Percentiles rank a stretch among this genome's conserved stretches.
Conservation (phyloP, 805 yeast genomes). For the Kazachstania bromeliacearum region DNA sequence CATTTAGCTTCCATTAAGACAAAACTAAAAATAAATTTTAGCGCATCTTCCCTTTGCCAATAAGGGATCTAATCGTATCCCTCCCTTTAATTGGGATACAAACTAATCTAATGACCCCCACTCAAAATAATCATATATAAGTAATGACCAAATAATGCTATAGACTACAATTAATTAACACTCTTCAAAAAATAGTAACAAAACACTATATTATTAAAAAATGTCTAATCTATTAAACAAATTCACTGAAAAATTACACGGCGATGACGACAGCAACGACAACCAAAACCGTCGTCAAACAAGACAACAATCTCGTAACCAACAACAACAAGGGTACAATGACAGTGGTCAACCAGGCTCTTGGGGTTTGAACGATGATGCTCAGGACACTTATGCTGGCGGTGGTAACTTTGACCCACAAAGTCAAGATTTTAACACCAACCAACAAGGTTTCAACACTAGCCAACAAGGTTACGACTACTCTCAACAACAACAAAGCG, state of each 20-base stretch:
- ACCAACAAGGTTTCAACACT: conserved; percentile 1
- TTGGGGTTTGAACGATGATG: conserved; percentile 10
- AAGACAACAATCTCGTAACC: conserved; percentile 6
- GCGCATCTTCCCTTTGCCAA: too few relatives aligned
- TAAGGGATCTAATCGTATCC: too few relatives aligned
- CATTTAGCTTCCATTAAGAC: too few relatives aligned
- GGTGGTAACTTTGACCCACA: background rate
- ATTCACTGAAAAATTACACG: conserved; percentile 24
- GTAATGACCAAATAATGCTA: background rate
- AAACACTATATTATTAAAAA: too few relatives aligned
- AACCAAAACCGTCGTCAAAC: conserved; percentile 5
- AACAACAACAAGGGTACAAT: conserved; percentile 4
- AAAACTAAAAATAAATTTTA: too few relatives aligned
- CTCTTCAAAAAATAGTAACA: too few relatives aligned
- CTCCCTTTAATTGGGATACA: too few relatives aligned
- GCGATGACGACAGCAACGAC: conserved; percentile 13
- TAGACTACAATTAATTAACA: background rate
- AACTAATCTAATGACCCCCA: too few relatives aligned
- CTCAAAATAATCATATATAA: too few relatives aligned
- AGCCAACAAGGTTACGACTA: conserved; percentile 4
- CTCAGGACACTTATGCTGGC: conserved; percentile 1
- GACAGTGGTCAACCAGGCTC: conserved; percentile 4
- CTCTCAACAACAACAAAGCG: background rate
- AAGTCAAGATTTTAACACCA: background rate
- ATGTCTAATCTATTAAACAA: conserved; percentile 29